Conservation (phyloP, 2,329 filamentous ascomycete genomes). For the Calonectria hawksworthii region DNA sequence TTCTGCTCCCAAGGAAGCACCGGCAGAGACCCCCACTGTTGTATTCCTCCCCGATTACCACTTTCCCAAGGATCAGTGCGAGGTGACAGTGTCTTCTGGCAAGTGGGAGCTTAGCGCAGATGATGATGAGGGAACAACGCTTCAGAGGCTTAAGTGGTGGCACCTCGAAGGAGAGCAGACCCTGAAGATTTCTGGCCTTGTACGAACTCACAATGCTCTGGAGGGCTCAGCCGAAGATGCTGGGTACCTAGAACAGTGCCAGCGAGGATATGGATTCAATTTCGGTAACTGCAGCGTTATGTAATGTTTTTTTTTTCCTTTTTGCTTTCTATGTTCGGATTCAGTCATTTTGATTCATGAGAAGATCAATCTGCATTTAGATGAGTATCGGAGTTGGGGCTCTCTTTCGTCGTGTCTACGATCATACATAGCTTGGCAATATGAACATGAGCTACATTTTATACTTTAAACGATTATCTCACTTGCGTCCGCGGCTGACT, state of each 20-base stretch:
- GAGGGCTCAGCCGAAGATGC: slow-evolving; percentile 77
- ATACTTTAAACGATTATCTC: not conserved
- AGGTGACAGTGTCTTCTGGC: slow-evolving; percentile 83
- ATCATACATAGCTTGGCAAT: not conserved
- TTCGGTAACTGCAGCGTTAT: slow-evolving; percentile 66
- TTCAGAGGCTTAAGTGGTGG: slow-evolving; percentile 93
- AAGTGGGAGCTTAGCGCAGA: slow-evolving; percentile 89
- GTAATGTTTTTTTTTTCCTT: slow-evolving; percentile 49
- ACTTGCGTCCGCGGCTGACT: not conserved
- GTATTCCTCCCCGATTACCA: slow-evolving; percentile 93
- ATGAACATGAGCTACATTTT: not conserved
- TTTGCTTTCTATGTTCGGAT: not conserved
- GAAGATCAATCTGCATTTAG: slow-evolving; percentile 12
- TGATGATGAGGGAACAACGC: slow-evolving; percentile 75
- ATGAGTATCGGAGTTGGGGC: slow-evolving; percentile 20
- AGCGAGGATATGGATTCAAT: slow-evolving; percentile 61
- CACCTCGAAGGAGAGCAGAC: slow-evolving; percentile 88
- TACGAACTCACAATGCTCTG: slow-evolving; percentile 71
- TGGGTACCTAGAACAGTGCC: slow-evolving; percentile 82
- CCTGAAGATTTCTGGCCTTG: slow-evolving; percentile 81
- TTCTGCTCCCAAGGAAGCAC: slow-evolving; percentile 69
- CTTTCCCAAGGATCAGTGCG: slow-evolving; percentile 82
- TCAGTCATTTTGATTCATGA: slow-evolving; percentile 7
- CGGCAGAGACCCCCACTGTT: slow-evolving; percentile 79
- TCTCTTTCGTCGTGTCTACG: not conserved